Conservation (phyloP, 2,329 filamentous ascomycete genomes). For the Beauveria rudraprayagi region DNA sequence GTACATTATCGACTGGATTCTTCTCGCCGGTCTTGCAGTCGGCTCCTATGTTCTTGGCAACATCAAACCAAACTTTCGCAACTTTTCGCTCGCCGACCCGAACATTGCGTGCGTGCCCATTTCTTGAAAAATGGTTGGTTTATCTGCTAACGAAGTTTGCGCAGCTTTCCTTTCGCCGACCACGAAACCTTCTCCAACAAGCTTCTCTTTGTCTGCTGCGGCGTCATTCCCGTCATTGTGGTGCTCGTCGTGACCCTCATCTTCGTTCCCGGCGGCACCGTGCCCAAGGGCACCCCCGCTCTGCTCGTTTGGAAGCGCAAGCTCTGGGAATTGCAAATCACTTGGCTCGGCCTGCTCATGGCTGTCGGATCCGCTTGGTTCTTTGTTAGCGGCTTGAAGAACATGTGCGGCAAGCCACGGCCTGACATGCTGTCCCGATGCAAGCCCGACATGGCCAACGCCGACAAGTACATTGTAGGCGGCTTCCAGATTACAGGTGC, state of each 20-base stretch:
- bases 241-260: conserved; percentile 61
- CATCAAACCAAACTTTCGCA: conserved; percentile 56
- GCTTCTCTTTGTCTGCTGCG: conserved; percentile 55
- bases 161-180: conserved; percentile 59
- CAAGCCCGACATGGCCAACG: conserved; percentile 60
- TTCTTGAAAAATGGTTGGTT: neutral
- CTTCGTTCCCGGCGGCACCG: conserved; percentile 65
- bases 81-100: conserved; percentile 64
- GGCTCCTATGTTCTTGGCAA: conserved; percentile 52
- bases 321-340: conserved; percentile 83
- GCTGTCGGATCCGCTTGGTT: conserved; percentile 66
- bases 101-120: conserved; percentile 56
- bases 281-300: conserved; percentile 53
- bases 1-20: conserved; percentile 68
- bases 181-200: conserved; percentile 64
- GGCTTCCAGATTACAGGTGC: conserved; percentile 45
- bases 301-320: conserved; percentile 69
- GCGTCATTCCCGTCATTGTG: conserved; percentile 57
- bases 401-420: conserved; percentile 59
- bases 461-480: conserved; percentile 54
- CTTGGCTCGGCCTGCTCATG: conserved; percentile 73
- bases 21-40: conserved; percentile 51
- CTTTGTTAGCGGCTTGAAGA: conserved; percentile 81
- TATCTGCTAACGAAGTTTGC: neutral
- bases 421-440: conserved; percentile 80